Conservation (phyloP, 2,329 filamentous ascomycete genomes). For the Clonostachys solani region DNA sequence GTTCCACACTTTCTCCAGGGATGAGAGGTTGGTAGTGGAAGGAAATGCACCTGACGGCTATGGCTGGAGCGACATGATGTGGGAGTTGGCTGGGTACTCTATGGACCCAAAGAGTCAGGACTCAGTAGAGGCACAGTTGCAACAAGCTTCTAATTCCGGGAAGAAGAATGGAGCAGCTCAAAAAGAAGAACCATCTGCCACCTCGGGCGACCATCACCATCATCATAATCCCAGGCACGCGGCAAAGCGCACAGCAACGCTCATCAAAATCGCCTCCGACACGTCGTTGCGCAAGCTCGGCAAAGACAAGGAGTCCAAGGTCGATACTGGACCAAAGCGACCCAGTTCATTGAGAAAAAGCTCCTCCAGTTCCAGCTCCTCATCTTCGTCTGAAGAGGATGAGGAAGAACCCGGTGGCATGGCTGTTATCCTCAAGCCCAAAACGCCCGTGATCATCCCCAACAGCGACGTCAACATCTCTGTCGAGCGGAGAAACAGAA, state of each 20-base stretch:
- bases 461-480: constrained; percentile 88
- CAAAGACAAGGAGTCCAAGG: constrained; percentile 12
- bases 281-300: constrained; percentile 9
- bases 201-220: neutral
- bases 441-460: constrained; percentile 62
- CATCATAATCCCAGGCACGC: no score
- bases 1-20: constrained; percentile 74
- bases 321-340: constrained; percentile 3
- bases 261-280: constrained; percentile 23
- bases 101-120: constrained; percentile 23
- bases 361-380: neutral
- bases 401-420: constrained; percentile 54
- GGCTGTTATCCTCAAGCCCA: constrained; percentile 74
- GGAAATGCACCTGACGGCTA: constrained; percentile 44
- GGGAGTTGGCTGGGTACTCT: constrained; percentile 43
- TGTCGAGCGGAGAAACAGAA: constrained; percentile 80
- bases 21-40: constrained; percentile 68
- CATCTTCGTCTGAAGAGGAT: constrained; percentile 15
- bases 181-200: constrained; percentile 10
- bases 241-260: constrained; percentile 18
- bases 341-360: neutral
- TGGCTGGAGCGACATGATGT: constrained; percentile 46
- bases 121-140: constrained; percentile 25
- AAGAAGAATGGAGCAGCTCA: constrained; percentile 1
- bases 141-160: constrained; percentile 18